Evolutionary conservation across 306 rosid species (phyloP).

Genomic region (Sphenostylis stenocarpa): DNA sequence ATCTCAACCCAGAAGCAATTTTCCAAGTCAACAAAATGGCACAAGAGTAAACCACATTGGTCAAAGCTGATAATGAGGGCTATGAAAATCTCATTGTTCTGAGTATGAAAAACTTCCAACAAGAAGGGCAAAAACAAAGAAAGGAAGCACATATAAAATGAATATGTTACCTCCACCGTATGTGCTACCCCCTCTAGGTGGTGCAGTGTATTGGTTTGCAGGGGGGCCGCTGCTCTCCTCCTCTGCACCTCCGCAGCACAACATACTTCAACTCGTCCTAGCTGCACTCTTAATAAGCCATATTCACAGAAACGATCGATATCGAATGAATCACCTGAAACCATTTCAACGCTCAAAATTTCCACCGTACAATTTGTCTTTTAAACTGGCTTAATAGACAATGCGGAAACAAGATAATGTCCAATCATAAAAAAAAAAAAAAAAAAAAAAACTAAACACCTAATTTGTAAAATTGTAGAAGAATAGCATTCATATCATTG

Average conservation of each 20-base stretch:
- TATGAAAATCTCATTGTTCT: not conserved
- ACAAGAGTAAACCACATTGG: not conserved
- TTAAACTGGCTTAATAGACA: not conserved
- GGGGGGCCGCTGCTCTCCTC: conserved; percentile 73
- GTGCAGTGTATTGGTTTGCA: conserved; percentile 64
- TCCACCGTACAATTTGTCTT: not conserved
- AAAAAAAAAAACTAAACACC: not conserved
- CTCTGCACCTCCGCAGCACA: conserved; percentile 84
- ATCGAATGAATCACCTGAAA: conserved; percentile 35
- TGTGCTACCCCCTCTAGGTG: conserved; percentile 63
- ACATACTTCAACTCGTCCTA: conserved; percentile 55
- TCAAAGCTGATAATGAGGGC: too few relatives aligned
- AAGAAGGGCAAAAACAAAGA: not conserved
- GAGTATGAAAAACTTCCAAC: not conserved
- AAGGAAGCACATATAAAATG: not conserved
- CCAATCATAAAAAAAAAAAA: not conserved
- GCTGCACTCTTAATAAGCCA: conserved; percentile 50
- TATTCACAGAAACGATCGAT: conserved; percentile 28
- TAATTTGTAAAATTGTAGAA: not conserved
- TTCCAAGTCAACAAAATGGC: not conserved
- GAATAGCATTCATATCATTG: too few relatives aligned
- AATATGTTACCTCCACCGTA: conserved; percentile 53
- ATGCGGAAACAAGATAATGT: not conserved
- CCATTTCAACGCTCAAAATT: not conserved
- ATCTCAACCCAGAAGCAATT: not conserved